Percentiles rank a stretch among this genome's conserved stretches.
phyloP scores from a whole-genome alignment of 2,329 filamentous ascomycete species.

The Neopestalotiopsis clavispora region DNA sequence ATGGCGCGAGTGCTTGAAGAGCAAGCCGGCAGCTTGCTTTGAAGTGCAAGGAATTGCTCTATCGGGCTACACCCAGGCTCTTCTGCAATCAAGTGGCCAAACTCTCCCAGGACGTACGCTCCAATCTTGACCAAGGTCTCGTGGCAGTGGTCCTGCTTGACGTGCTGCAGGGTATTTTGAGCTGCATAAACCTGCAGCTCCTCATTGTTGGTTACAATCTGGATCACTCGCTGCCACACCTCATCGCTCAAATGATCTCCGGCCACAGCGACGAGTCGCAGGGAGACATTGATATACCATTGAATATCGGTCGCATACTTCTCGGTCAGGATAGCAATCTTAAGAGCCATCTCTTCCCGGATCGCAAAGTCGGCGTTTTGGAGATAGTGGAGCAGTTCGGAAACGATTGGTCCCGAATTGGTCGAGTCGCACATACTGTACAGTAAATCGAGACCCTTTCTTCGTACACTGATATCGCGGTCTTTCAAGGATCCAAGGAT shows the following conservation, averaged over 20 bases:
- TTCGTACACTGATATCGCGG: slow-evolving; percentile 93
- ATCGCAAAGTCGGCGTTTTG: slow-evolving; percentile 98
- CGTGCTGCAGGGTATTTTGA: slow-evolving; percentile 88
- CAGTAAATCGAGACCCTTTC: slow-evolving; percentile 92
- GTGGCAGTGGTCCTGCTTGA: slow-evolving; percentile 92
- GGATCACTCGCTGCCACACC: slow-evolving; percentile 98
- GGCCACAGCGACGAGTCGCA: slow-evolving; percentile 92
- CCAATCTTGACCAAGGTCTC: slow-evolving; percentile 98
- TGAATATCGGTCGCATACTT: slow-evolving; percentile 98
- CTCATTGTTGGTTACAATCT: slow-evolving; percentile 99
- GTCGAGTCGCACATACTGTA: slow-evolving; percentile 99
- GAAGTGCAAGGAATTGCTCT: slow-evolving; percentile 92
- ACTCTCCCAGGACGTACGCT: slow-evolving; percentile 93
- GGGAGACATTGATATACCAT: slow-evolving; percentile 98
- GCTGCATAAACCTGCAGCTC: slow-evolving; percentile 96
- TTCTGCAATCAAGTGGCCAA: slow-evolving; percentile 94
- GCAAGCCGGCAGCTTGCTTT: slow-evolving; percentile 86
- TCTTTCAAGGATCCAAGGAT: slow-evolving; percentile 95
- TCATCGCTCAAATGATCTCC: slow-evolving; percentile 99
- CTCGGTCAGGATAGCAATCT: slow-evolving; percentile 97
- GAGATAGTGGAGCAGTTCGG: slow-evolving; percentile 90
- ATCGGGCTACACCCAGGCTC: slow-evolving; percentile 92
- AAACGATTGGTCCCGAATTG: slow-evolving; percentile 93
- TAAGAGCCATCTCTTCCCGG: slow-evolving; percentile 98
- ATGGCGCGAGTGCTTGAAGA: slow-evolving; percentile 91